Evolutionary conservation across 2,329 filamentous ascomycete species (phyloP), one percentile per base, ranked within the genome.

Genomic region (Trichoderma aggressivum): DNA sequence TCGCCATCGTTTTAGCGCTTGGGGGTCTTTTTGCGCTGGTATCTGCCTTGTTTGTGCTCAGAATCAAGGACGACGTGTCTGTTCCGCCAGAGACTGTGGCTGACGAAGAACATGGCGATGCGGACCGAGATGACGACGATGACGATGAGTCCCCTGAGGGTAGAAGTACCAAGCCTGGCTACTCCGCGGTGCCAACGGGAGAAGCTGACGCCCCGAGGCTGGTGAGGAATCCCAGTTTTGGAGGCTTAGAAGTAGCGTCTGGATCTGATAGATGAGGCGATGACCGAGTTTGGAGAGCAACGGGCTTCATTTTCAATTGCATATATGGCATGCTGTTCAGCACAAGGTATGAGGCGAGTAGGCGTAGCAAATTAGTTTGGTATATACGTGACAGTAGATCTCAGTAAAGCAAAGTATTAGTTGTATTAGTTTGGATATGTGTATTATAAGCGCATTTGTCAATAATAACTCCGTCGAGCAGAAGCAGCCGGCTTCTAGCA

Each of bases 1-100:
- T 98, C 63, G 90, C 91, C 18, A 93, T 95, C 84, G 94, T 97
- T 55, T 83, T 98, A 76, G 89, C 94, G 24, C 90, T 97, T 70
- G 94, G 94, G 1, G 95, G 94, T 2, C 81, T 92, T 56, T 92
- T 92, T 73, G 93, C 94, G 1, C 80, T 98, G 61, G 83, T 91
- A 3, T 92, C 95, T 7, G 93, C 92, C 6, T 93, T 87, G 75
- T 87, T 95, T 78, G 91, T 93, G 12, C 84, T 86, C 64, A 85
- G 86, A 71, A 89, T 96, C 43, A 84, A 86, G 50, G 92, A 94
- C 76, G 89, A 91, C 58, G 76, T 81, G 18, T 78, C 79, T 3
- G 72, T 78, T 10, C 79, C 82, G 3, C 78, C 77, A 2, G 83
- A 84, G 67, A 79, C 77, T n/a, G 74, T 84, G 55, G 78, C 79